Evolutionary conservation across 768 basidiomycete genomes (phyloP).

Genomic region (Russula emetica): DNA sequence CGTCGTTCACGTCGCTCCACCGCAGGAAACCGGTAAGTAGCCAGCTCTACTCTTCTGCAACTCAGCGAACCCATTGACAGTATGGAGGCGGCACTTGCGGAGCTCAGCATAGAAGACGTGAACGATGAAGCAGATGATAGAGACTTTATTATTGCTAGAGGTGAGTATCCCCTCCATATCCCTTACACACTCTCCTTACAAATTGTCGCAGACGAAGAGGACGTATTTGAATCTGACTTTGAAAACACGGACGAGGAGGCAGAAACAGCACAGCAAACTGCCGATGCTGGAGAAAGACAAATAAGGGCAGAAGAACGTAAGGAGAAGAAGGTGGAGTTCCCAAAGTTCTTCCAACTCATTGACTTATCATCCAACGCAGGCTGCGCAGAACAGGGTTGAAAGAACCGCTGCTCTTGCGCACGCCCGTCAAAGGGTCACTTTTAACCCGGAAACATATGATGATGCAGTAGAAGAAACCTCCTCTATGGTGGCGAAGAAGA

Average conservation of each 20-base stretch:
- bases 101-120: constrained; percentile 50
- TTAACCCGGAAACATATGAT: constrained; percentile 49
- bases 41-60: not conserved
- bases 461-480: constrained; percentile 30
- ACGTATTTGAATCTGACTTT: constrained; percentile 79
- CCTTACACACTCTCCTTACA: not conserved
- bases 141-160: constrained; percentile 66
- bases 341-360: constrained; percentile 3
- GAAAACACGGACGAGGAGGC: constrained; percentile 74
- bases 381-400: constrained; percentile 52
- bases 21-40: constrained; percentile 66
- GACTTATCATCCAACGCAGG: constrained; percentile 37
- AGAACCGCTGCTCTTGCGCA: constrained; percentile 64
- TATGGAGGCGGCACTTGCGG: constrained; percentile 75
- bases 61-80: constrained; percentile 36
- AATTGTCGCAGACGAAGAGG: constrained; percentile 63
- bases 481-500: constrained; percentile 35
- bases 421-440: constrained; percentile 59
- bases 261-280: constrained; percentile 43
- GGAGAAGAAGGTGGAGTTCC: constrained; percentile 42
- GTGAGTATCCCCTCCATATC: constrained; percentile 35
- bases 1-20: constrained; percentile 68
- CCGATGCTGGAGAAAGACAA: constrained; percentile 53
- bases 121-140: constrained; percentile 59
- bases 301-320: constrained; percentile 57